These are phyloP conservation scores for Hypoxylon sp. DNA, from an alignment of 2,329 filamentous ascomycete genomes.

Conservation along the genomic window DNA sequence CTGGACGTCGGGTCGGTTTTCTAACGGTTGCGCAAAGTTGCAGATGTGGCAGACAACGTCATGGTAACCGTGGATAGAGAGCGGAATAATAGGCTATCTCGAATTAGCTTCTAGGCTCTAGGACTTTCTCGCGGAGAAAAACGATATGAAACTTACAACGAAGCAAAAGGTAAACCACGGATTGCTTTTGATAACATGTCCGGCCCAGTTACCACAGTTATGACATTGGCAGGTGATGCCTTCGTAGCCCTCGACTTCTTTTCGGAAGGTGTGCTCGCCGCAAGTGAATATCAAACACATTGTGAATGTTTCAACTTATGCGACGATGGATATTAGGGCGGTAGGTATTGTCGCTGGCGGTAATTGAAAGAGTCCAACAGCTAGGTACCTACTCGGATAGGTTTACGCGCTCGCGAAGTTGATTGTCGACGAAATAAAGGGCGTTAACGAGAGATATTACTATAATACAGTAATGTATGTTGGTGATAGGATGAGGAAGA, in stretches of 20 bases:
- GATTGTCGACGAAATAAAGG: not conserved
- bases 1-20: slow-evolving; percentile 70
- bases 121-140: not conserved
- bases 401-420: slow-evolving; percentile 1
- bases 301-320: slow-evolving; percentile 20
- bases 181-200: slow-evolving; percentile 72
- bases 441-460: slow-evolving; percentile 4
- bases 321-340: not conserved
- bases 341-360: slow-evolving; percentile 15
- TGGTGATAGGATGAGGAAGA: not conserved
- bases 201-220: slow-evolving; percentile 77
- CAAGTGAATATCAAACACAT: slow-evolving; percentile 77
- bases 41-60: slow-evolving; percentile 83
- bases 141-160: slow-evolving; percentile 65
- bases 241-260: slow-evolving; percentile 73
- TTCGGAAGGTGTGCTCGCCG: slow-evolving; percentile 73
- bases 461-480: slow-evolving; percentile 12
- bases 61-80: slow-evolving; percentile 76
- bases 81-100: slow-evolving; percentile 76
- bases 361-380: slow-evolving; percentile 8
- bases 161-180: slow-evolving; percentile 88
- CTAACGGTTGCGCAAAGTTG: slow-evolving; percentile 79
- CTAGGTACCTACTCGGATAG: not conserved
- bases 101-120: slow-evolving; percentile 35
- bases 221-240: slow-evolving; percentile 74